Evolutionary conservation across 169 alveolate genomes (phyloP), one percentile per base, ranked within the genome.

Genomic region (Eimeria praecox): DNA sequence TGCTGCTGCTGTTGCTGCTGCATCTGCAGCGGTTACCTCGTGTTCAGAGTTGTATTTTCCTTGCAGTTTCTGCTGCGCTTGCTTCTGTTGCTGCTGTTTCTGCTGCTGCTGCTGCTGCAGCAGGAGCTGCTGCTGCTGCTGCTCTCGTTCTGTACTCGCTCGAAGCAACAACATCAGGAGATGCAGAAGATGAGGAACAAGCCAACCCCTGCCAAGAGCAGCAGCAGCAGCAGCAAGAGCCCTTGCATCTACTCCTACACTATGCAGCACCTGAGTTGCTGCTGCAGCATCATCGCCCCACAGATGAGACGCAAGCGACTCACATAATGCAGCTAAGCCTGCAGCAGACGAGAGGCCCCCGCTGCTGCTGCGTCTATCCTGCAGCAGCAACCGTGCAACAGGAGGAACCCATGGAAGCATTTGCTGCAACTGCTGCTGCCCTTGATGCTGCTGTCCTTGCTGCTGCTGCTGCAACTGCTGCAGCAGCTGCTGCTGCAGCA

Each of bases 161-260:
- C 27, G 10, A 18, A 83, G 77, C 42, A 54, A 16, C 77, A 83
- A 27, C 91, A 83, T 30, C 30, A 83, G 71, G 24, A 49, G 75
- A 35, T 83, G 64, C 56, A 83, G 75, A 22, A 83, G 54, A 42
- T 54, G 62, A 16, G 91, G 91, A 3, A 83, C 64, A 33, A 83
- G 91, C 91, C 91, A 83, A 20, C 78, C 71, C 33, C 91, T 30
- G 14, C 77, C 62, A 0, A 83, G 38, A 27, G 35, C 91, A 40
- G 91, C 91, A 16, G 12, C 35, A 18, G 77, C 46, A 14, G 91
- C 91, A 16, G 77, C 40, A 24, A 83, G 77, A 24, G 30, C 49
- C 71, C 54, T 75, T 12, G 75, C 91, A 40, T 83, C 91, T n/a
- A 83, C 35, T 33, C 91, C 91, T 3, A 52, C 91, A 24, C 91